Base-by-base conservation (phyloP, 345 rosid species). In the Dipteronia dyeriana region DNA sequence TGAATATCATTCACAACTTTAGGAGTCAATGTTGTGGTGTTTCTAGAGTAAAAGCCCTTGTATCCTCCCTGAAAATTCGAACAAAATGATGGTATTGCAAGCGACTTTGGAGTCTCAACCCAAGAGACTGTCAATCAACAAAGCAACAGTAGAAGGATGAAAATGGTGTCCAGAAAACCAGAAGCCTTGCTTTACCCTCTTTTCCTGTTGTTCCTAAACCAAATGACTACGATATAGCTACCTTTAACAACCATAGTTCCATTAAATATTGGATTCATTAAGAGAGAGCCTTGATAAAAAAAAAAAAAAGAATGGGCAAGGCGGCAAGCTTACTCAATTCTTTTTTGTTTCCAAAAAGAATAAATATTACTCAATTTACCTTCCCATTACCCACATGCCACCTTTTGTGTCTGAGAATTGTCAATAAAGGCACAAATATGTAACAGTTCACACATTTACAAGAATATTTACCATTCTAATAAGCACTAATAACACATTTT, bases 1-100 rank as follows among this genome's bases (percentile, higher is more conserved):
- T 95, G 99, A 68, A 95, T 93, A 81, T 93, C 90, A 31, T 92
- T 90, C 68, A 95, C 94, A 73, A 88, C 89, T 85, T 92, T 95
- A 79, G 98, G 93, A 19, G 91, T 93, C 82, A 95, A 85, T 0
- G 77, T 78, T 49, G 85, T 68, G 26, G 96, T 91, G 76, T 90
- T 95, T 80, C 75, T 89, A 11, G 97, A 90, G 82, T 95, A 95
- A 79, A 94, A 95, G 26, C 98, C 97, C 78, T 73, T 88, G 70
- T 92, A 95, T 66, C 98, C 99, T 80, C 98, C 98, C 92, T 91
- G 82, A 66, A 84, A 51, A 47, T 68, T 79, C 65, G 74, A 79
- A 67, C 26, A 69, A 20, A 49, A 61, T 23, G 39, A 20, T 23
- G 19, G 61, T 49, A 41, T 76, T 23, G 22, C 34, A 20, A 16